Evolutionary conservation across 192 early-diverging fungal genomes (phyloP), one percentile per base, ranked within the genome.

Genomic region (Chytriomyces confervae): DNA sequence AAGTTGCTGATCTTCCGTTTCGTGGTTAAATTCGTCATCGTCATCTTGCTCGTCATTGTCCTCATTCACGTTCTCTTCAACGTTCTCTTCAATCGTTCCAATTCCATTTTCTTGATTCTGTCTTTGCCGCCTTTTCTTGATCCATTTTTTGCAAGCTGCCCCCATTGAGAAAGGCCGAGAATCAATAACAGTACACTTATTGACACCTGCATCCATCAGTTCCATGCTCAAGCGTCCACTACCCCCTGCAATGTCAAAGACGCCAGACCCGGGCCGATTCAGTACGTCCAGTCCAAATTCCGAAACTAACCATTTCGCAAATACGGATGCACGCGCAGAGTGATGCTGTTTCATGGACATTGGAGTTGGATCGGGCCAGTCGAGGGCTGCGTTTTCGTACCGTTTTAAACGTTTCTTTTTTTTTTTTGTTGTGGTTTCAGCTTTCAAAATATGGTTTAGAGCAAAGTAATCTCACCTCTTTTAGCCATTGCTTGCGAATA

Each of bases 181-280:
- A 36, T 90, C 89, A 20, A 90, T 72, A 2, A 90, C 81, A 0
- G 81, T 86, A 7, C 82, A 84, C 7, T 72, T 76, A n/a, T 85
- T 76, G 0, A 84, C 84, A 64, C 83, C 84, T 3, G 78, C 74
- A 13, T 81, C 81, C 36, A 81, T 79, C 11, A 89, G 53, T 57
- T 87, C 84, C 82, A 87, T 78, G 0, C 83, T 79, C 0, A 88
- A 46, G 50, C 86, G 84, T 1, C 89, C 89, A 70, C 86, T 82
- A 10, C 89, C 89, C 24, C 89, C 89, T 0, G 88, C 89, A 63
- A 90, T 85, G 57, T 90, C 89, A 47, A 86, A 76, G 6, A 88
- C 84, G n/a, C 82, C 82, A 0, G 77, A 44, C 66, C 85, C 88
- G 4, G 74, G 7, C 43, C 43, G 68, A 45, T 66, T 72, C 48